Base-by-base conservation (phyloP, 371 early-diverging fungal species). In the Racocetra persica region DNA sequence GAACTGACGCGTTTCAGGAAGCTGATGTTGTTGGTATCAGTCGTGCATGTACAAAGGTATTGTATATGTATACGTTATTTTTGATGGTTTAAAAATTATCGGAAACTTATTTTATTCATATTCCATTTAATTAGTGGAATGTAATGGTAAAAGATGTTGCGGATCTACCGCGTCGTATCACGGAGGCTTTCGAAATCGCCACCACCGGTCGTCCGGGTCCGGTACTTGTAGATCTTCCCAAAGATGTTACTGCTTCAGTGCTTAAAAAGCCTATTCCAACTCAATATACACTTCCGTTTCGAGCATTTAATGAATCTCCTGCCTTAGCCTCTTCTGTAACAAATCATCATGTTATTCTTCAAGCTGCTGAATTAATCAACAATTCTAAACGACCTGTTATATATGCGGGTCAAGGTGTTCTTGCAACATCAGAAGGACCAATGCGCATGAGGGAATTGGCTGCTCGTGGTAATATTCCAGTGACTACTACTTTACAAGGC, bases 1-100 rank as follows among this genome's bases (percentile, higher is more conserved):
- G 98, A 67, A 94, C 95, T 0, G 98, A 98, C 84, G 97, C 97
- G 49, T 98, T 98, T 92, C 98, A 98, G 88, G 98, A 98, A 90
- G 98, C 98, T 76, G 99, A 98, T 84, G 90, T 97, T 28, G 91
- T 98, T 52, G 98, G 98, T 79, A 97, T 98, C 83, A 93, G 96
- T 73, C 92, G 98, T 36, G 86, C 94, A n/a, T 98, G 98, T 89
- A 96, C 98, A 83, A 95, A 79, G 79, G 79, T 79, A 74, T 55
- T 28, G 3, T 73, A 14, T 57, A 24, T 22, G 13, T 49, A 75
- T 49, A 54, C 26, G 24, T 72, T 2, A 49, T 52, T 72, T 72
- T 54, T 32, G 18, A n/a, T 57, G 22, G 13, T 57, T 57, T 65
- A n/a, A 32, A 16, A 24, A 65, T 36, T 38, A 26, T n/a, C 10